Base-by-base conservation (phyloP, 306 rosid species). In the Gleditsia sinensis region DNA sequence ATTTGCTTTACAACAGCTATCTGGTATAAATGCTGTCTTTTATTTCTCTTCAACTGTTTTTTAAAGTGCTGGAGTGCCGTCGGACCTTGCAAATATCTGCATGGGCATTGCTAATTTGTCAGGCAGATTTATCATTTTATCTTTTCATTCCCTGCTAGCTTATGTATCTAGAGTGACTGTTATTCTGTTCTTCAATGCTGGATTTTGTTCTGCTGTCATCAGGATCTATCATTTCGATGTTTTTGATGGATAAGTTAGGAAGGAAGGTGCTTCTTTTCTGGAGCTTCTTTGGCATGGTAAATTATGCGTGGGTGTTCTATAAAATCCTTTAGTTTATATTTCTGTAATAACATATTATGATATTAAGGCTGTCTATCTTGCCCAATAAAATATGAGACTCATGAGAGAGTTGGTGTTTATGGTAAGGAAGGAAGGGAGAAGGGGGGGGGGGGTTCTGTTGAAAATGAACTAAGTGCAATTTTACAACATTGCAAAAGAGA, bases 1-100 rank as follows among this genome's bases (percentile, higher is more conserved):
- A 33, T 94, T 85, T 94, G 98, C 97, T 91, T 90, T 94, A 88
- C 98, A 91, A 94, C 98, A 94, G 93, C 97, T 94, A 75, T 94
- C 98, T 86, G 98, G 98, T 87, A 91, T 94, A 88, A 94, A 94
- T 51, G 98, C 97, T 60, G 87, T 94, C 32, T 94, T 94, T 83
- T 94, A 94, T 82, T 94, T 94, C 97, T 94, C 98, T 86, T 88
- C 98, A 57, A 87, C 96, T 84, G 93, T 94, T 81, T 94, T 91
- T 77, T 90, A 88, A 83, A 91, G 96, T 53, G 97, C 86, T 19
- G 96, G 97, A 80, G 96, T 94, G 64, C 96, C 97, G 42, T 91
- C 97, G 66, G 88, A 74, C 79, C 71, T 88, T 63, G 98, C 98
- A 75, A 94, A 91, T 76, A 87, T 42, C 16, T 42, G 48, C 48